Conservation (phyloP, 139 green algal genomes). For the Nannochloris sp. region DNA sequence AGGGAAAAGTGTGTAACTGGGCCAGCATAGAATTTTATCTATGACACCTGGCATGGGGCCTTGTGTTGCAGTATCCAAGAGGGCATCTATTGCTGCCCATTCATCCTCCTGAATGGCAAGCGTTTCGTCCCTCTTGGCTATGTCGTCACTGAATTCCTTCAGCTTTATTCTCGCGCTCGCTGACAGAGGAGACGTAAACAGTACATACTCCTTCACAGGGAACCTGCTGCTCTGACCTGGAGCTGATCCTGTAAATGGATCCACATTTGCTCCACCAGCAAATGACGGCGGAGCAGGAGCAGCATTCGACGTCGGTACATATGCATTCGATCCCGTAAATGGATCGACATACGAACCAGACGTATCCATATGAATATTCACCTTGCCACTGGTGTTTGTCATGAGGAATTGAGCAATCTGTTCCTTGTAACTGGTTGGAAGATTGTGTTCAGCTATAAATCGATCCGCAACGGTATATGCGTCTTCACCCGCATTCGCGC, state of each 20-base stretch:
- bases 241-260: slow-evolving; percentile 23
- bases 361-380: not conserved
- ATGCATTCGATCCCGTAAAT: slow-evolving; percentile 20
- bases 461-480: slow-evolving; percentile 82
- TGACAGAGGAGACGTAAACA: slow-evolving; percentile 41
- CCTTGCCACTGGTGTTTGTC: slow-evolving; percentile 49
- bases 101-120: slow-evolving; percentile 33
- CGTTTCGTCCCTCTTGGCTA: not conserved
- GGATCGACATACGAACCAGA: slow-evolving; percentile 20
- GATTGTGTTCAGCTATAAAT: slow-evolving; percentile 68
- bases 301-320: slow-evolving; percentile 3
- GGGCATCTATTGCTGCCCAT: slow-evolving; percentile 23
- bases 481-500: slow-evolving; percentile 68
- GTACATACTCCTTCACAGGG: slow-evolving; percentile 24
- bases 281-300: not conserved
- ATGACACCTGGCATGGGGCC: slow-evolving; percentile 27
- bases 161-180: slow-evolving; percentile 39
- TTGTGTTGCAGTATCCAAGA: slow-evolving; percentile 29
- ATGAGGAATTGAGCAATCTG: slow-evolving; percentile 89
- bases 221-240: not conserved
- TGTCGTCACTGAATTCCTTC: slow-evolving; percentile 9
- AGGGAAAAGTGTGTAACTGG: slow-evolving; percentile 55
- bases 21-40: slow-evolving; percentile 52
- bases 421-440: slow-evolving; percentile 64
- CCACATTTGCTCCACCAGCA: slow-evolving; percentile 18